Conservation (phyloP, 768 basidiomycete species). For the Nidula microcarpa region DNA sequence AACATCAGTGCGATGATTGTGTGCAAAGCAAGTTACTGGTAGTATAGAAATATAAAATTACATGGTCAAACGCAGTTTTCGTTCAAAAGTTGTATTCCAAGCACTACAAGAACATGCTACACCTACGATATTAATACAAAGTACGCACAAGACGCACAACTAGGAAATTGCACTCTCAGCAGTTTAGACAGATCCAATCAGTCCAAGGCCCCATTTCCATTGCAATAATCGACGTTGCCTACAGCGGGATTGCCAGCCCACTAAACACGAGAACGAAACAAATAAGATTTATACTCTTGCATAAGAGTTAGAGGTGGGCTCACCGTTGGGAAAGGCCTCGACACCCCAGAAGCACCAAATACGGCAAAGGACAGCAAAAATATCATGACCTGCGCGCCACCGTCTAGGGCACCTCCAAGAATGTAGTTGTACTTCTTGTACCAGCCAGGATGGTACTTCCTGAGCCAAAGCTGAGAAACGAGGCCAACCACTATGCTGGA, state of each 20-base stretch:
- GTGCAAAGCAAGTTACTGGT: too few relatives aligned
- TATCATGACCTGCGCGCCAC: constrained; percentile 63
- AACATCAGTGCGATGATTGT: too few relatives aligned
- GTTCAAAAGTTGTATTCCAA: too few relatives aligned
- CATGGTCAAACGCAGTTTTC: too few relatives aligned
- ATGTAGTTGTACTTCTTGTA: constrained; percentile 68
- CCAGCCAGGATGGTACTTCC: constrained; percentile 59
- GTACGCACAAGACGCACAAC: too few relatives aligned
- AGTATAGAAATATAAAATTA: too few relatives aligned
- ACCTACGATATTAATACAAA: too few relatives aligned
- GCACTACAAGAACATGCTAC: too few relatives aligned
- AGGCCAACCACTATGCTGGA: constrained; percentile 50
- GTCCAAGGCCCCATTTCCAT: constrained; percentile 53
- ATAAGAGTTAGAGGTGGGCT: not conserved
- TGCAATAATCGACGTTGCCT: constrained; percentile 58
- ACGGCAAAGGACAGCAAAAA: constrained; percentile 64
- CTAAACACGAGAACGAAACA: constrained; percentile 11
- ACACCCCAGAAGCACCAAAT: constrained; percentile 52
- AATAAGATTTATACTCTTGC: not conserved
- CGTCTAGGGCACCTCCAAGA: constrained; percentile 62
- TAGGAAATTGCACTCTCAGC: too few relatives aligned
- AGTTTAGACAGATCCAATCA: constrained; percentile 5
- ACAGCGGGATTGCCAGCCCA: constrained; percentile 53
- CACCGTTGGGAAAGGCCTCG: constrained; percentile 46
- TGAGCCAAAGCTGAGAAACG: constrained; percentile 57